These are phyloP conservation scores for Ustilago esculenta DNA, from an alignment of 1,284 basidiomycete genomes.

Conservation along the genomic window DNA sequence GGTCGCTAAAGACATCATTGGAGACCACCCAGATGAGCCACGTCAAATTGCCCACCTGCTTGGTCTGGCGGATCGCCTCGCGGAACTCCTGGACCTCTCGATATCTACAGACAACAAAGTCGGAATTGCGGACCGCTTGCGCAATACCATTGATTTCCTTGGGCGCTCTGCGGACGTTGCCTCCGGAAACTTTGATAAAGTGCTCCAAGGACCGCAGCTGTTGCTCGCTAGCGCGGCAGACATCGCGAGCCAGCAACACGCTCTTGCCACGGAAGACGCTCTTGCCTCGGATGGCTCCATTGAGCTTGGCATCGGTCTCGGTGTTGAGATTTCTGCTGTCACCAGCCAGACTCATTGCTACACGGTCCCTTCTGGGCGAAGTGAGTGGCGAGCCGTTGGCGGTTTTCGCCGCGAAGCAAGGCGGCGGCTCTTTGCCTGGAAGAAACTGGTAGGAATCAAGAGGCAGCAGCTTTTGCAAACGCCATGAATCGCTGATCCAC, in stretches of 20 bases:
- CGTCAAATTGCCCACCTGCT: slow-evolving; percentile 78
- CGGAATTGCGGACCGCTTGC: slow-evolving; percentile 68
- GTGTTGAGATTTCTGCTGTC: background rate
- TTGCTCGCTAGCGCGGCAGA: slow-evolving; percentile 46
- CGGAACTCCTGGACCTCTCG: slow-evolving; percentile 77
- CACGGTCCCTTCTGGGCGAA: slow-evolving; percentile 33
- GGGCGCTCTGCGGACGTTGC: slow-evolving; percentile 35
- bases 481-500: slow-evolving; percentile 83
- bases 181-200: slow-evolving; percentile 28
- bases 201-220: slow-evolving; percentile 68
- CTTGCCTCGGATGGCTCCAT: slow-evolving; percentile 7
- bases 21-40: slow-evolving; percentile 84
- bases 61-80: slow-evolving; percentile 74
- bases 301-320: background rate
- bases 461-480: slow-evolving; percentile 73
- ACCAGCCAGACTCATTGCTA: slow-evolving; percentile 25
- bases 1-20: slow-evolving; percentile 74
- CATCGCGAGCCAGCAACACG: slow-evolving; percentile 50
- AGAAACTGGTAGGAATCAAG: slow-evolving; percentile 76
- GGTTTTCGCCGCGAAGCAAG: slow-evolving; percentile 32
- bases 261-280: slow-evolving; percentile 37
- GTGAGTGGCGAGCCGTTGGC: slow-evolving; percentile 30
- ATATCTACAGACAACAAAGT: slow-evolving; percentile 77
- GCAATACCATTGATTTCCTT: slow-evolving; percentile 43
- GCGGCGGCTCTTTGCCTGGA: slow-evolving; percentile 69